Percentiles rank a stretch among this genome's conserved stretches.
Conservation (phyloP, 768 basidiomycete species). For the Terana coerulea region DNA sequence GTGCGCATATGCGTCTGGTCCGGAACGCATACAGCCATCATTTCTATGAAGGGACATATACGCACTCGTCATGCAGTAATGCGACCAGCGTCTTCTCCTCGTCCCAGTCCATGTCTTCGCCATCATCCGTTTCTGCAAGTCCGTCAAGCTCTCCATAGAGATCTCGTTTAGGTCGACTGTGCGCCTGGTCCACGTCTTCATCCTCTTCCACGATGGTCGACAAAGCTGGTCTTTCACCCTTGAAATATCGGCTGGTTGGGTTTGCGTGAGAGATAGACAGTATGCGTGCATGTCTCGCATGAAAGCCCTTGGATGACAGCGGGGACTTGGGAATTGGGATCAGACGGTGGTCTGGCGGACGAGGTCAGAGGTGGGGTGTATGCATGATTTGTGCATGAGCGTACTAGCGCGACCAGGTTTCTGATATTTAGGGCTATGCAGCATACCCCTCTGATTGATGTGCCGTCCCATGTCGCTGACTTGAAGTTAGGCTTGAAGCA, state of each 20-base stretch:
- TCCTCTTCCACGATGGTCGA: constrained; percentile 12
- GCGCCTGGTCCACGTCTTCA: constrained; percentile 3
- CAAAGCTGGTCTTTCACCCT: constrained; percentile 1
- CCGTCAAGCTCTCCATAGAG: not conserved
- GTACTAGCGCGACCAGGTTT: constrained; percentile 4
- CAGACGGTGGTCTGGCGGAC: not conserved
- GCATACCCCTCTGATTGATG: not conserved
- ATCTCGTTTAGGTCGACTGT: not conserved
- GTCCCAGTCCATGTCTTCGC: constrained; percentile 26
- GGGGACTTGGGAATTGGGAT: not conserved
- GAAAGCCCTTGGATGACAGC: not conserved
- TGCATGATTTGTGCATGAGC: not conserved
- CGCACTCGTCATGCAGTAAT: constrained; percentile 26
- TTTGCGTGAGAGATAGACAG: not conserved
- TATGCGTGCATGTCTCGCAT: not conserved
- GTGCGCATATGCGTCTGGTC: constrained; percentile 12
- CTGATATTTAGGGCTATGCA: constrained; percentile 3
- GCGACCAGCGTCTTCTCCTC: constrained; percentile 30
- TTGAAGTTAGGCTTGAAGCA: too few relatives aligned
- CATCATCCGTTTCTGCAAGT: not conserved
- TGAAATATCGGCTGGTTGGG: not conserved
- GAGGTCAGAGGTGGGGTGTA: not conserved
- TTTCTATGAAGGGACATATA: not conserved
- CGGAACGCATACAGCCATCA: too few relatives aligned
- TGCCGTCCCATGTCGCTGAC: too few relatives aligned